Percentiles rank a stretch among this genome's conserved stretches.
Conservation (phyloP, 768 basidiomycete genomes). For the Mycena floridula region DNA sequence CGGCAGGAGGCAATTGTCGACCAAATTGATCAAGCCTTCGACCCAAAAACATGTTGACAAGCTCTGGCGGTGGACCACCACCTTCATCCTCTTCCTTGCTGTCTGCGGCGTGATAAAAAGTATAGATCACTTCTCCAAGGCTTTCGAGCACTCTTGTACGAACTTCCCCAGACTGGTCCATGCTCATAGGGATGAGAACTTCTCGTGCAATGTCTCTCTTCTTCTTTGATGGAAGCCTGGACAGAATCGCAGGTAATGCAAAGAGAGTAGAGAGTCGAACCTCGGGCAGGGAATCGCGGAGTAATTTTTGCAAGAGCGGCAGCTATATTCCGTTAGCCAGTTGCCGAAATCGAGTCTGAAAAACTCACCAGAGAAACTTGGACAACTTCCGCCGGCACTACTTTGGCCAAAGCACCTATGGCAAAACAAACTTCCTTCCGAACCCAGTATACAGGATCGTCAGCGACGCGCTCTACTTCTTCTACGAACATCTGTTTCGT, state of each 20-base stretch:
- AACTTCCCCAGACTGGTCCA: slow-evolving; percentile 61
- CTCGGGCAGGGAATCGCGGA: slow-evolving; percentile 66
- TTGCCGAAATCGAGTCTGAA: slow-evolving; percentile 4
- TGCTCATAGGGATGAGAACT: slow-evolving; percentile 55
- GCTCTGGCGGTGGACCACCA: slow-evolving; percentile 63
- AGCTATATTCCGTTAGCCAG: slow-evolving; percentile 40
- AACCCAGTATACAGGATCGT: slow-evolving; percentile 70
- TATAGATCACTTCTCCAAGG: slow-evolving; percentile 83
- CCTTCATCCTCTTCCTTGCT: slow-evolving; percentile 3
- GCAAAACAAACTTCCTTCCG: slow-evolving; percentile 84
- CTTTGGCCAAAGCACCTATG: slow-evolving; percentile 82
- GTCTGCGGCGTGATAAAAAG: slow-evolving; percentile 48
- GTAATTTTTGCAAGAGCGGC: slow-evolving; percentile 68
- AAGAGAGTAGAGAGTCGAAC: slow-evolving; percentile 87
- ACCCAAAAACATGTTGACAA: slow-evolving; percentile 76
- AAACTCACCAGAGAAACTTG: slow-evolving; percentile 50
- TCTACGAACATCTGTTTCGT: slow-evolving; percentile 61
- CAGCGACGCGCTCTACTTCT: slow-evolving; percentile 64
- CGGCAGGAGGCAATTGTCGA: too few relatives aligned
- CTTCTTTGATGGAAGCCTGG: slow-evolving; percentile 50
- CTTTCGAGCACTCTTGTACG: slow-evolving; percentile 79
- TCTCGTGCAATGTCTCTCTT: slow-evolving; percentile 63
- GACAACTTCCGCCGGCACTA: slow-evolving; percentile 73
- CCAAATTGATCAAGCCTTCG: slow-evolving; percentile 32
- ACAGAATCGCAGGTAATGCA: slow-evolving; percentile 74